Evolutionary conservation across 129 eudicot species (phyloP).

Genomic region (Chrysanthemum seticuspe): DNA sequence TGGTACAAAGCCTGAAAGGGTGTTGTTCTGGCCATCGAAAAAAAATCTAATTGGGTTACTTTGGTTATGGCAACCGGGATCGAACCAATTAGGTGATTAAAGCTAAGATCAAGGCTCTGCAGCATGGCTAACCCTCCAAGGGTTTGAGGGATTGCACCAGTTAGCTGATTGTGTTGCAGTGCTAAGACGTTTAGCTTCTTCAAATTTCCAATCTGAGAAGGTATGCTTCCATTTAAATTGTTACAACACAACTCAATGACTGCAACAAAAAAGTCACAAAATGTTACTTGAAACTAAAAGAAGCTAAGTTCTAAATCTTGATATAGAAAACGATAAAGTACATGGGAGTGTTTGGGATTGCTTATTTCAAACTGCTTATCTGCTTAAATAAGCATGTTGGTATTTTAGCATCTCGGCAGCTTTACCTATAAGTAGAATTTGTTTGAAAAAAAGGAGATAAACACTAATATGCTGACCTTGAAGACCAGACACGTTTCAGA

Average conservation of each 20-base stretch:
- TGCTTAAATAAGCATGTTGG: too few relatives aligned
- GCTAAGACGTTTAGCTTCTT: conserved; percentile 53
- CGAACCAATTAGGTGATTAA: conserved; percentile 61
- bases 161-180: conserved; percentile 53
- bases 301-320: not conserved
- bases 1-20: conserved; percentile 74
- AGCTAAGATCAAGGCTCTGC: conserved; percentile 64
- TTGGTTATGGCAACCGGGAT: conserved; percentile 56
- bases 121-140: conserved; percentile 59
- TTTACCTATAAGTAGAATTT: too few relatives aligned
- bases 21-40: conserved; percentile 64
- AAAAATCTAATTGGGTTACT: conserved; percentile 40
- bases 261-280: conserved; percentile 24
- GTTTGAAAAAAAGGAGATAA: not conserved
- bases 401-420: too few relatives aligned
- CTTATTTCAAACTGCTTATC: too few relatives aligned
- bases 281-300: not conserved
- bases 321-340: conserved; percentile 2
- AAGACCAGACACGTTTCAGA: conserved; percentile 65
- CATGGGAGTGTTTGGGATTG: conserved; percentile 56
- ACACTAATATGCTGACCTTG: conserved; percentile 53
- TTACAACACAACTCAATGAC: conserved; percentile 73
- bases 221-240: conserved; percentile 71
- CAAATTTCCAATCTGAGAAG: conserved; percentile 58
- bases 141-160: conserved; percentile 62